These are phyloP conservation scores for Blastobotrys serpentis DNA, from an alignment of 1,139 yeast genomes.

Conservation along the genomic window DNA sequence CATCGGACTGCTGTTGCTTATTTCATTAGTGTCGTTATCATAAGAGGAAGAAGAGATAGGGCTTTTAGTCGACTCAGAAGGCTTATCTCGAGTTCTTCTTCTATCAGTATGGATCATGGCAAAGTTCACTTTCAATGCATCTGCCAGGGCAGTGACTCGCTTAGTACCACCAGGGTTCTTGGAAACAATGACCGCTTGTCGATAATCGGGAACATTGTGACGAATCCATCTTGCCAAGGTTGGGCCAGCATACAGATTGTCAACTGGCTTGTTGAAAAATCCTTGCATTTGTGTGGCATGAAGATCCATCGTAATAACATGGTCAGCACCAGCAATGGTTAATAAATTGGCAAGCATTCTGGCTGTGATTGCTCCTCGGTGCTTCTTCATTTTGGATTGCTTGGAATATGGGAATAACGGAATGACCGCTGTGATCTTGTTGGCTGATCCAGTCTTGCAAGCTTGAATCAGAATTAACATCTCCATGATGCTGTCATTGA, in stretches of 20 bases:
- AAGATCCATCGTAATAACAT: constrained; percentile 94
- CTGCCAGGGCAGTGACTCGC: constrained; percentile 95
- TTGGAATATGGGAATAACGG: constrained; percentile 98
- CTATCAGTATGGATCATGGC: constrained; percentile 99
- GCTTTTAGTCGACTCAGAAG: constrained; percentile 25
- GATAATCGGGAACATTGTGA: constrained; percentile 81
- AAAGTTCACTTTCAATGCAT: constrained; percentile 88
- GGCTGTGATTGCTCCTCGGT: constrained; percentile 98
- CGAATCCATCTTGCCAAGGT: constrained; percentile 95
- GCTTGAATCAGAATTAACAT: constrained; percentile 88
- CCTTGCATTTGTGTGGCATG: constrained; percentile 99
- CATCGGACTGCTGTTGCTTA: not conserved
- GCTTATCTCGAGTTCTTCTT: constrained; percentile 79
- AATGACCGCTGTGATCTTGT: constrained; percentile 92
- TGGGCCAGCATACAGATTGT: constrained; percentile 93
- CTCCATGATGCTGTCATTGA: constrained; percentile 97
- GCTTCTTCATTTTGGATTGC: constrained; percentile 97
- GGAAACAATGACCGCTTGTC: constrained; percentile 81
- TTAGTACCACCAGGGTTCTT: constrained; percentile 99
- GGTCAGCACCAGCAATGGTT: constrained; percentile 99
- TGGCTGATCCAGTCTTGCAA: constrained; percentile 96
- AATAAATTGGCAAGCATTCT: constrained; percentile 94
- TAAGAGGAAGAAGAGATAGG: not conserved
- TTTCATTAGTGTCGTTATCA: not conserved
- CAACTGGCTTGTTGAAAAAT: constrained; percentile 94